Conservation (phyloP, 2,329 filamentous ascomycete genomes). For the Claviceps spartinae region DNA sequence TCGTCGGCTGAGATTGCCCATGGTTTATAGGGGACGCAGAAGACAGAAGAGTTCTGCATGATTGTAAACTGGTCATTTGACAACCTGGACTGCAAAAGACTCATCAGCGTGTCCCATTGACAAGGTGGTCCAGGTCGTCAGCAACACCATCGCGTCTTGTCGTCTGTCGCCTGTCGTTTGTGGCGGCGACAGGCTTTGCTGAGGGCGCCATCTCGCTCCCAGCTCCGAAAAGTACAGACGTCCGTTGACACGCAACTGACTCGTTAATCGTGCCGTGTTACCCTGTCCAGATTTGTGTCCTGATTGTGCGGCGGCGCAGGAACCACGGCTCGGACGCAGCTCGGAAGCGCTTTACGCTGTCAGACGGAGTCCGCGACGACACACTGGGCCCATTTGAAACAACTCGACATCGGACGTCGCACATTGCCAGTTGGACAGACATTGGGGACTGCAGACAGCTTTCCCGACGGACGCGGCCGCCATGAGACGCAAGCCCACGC, state of each 20-base stretch:
- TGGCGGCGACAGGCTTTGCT: neutral
- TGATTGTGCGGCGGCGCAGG: too few relatives aligned
- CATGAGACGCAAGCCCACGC: conserved; percentile 46
- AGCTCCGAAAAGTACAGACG: neutral
- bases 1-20: neutral
- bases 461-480: conserved; percentile 3
- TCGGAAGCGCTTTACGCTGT: too few relatives aligned
- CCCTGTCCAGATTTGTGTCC: too few relatives aligned
- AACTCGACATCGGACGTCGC: too few relatives aligned
- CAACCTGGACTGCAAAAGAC: neutral
- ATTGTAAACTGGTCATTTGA: neutral
- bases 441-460: neutral
- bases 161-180: neutral
- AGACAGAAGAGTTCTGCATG: neutral
- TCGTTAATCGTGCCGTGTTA: neutral
- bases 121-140: neutral
- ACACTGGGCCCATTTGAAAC: too few relatives aligned
- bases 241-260: neutral
- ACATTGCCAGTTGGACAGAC: too few relatives aligned
- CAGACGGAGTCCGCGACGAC: too few relatives aligned
- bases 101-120: neutral
- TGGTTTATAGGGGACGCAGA: neutral
- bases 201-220: neutral
- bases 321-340: too few relatives aligned
- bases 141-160: neutral